Evolutionary conservation across 78 protist species (phyloP).

Genomic region (Dictyostelium purpureum): DNA sequence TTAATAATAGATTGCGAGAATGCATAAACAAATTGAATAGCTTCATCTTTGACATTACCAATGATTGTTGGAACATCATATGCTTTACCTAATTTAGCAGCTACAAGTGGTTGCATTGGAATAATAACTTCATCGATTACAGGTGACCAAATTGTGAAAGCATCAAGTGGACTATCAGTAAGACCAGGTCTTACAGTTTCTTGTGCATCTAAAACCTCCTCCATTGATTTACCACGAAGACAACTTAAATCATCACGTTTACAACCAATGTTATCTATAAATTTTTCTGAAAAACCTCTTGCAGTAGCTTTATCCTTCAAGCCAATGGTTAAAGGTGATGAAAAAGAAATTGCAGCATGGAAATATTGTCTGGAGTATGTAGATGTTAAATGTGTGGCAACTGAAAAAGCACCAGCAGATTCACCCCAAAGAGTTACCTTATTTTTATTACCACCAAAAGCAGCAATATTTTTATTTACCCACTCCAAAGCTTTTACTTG

Average conservation of each 20-base stretch:
- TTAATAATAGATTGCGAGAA: not conserved
- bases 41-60: slow-evolving; percentile 29
- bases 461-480: slow-evolving; percentile 76
- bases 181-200: not conserved
- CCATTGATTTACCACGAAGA: not conserved
- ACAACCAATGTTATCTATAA: slow-evolving; percentile 7
- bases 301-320: slow-evolving; percentile 6
- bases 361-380: slow-evolving; percentile 48
- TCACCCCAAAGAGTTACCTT: slow-evolving; percentile 54
- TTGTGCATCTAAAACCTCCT: not conserved
- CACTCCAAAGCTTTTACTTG: slow-evolving; percentile 83
- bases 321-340: slow-evolving; percentile 10
- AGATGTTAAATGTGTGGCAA: slow-evolving; percentile 77
- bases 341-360: slow-evolving; percentile 42
- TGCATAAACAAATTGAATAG: slow-evolving; percentile 11
- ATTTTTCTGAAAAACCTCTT: not conserved
- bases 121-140: not conserved
- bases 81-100: not conserved
- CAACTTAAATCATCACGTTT: not conserved
- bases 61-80: slow-evolving; percentile 43
- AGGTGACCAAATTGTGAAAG: not conserved
- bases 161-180: not conserved
- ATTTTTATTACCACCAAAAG: slow-evolving; percentile 85
- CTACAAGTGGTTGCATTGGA: not conserved
- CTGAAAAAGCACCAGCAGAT: slow-evolving; percentile 44